Evolutionary conservation across 805 yeast genomes (phyloP), one percentile per base, ranked within the genome.

Genomic region (Yarrowia sp.): DNA sequence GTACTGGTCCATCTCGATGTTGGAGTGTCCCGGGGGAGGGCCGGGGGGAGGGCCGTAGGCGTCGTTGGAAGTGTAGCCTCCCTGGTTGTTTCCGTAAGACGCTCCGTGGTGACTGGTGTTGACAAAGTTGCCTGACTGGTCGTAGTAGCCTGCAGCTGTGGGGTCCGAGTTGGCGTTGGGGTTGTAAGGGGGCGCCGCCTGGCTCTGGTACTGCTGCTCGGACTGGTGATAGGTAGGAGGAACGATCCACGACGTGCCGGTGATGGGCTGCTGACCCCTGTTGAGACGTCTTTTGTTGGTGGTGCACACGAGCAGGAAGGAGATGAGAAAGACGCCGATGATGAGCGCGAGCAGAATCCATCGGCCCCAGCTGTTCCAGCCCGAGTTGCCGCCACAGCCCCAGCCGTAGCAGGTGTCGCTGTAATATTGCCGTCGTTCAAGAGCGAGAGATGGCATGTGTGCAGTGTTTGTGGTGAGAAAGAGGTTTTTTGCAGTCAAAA

Each of bases 241-340:
- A 0, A 95, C 89, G 80, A 92, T 85, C 96, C 96, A 90, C 12
- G 90, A 85, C 0, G 95, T 90, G 10, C 94, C 94, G 69, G 84
- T 79, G 1, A 91, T 80, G 0, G 97, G 96, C 34, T 78, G 80
- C 70, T 80, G 78, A 50, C 85, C 84, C 2, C 67, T 69, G 10
- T 70, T 68, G 4, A 75, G 77, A 42, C 76, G 70, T n/a, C 70
- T 49, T 7, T 71, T 49, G 14, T 76, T 71, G 53, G 71, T 70
- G 30, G 70, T 56, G 20, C 78, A 72, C 9, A 72, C 60, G 34
- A 72, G 55, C 40, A 76, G 69, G n/a, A 77, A 52, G 34, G 68
- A 30, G 9, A 73, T 19, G 36, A 73, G 40, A 24, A 75, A 52
- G 14, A 71, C 70, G 9, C 69, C 70, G n/a, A 76, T 66, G 30